A percentile compares a stretch with the other conserved stretches of the same genome.
These are phyloP conservation scores for Lichtheimia ramosa DNA, from an alignment of 371 early-diverging fungal genomes.

Conservation along the genomic window DNA sequence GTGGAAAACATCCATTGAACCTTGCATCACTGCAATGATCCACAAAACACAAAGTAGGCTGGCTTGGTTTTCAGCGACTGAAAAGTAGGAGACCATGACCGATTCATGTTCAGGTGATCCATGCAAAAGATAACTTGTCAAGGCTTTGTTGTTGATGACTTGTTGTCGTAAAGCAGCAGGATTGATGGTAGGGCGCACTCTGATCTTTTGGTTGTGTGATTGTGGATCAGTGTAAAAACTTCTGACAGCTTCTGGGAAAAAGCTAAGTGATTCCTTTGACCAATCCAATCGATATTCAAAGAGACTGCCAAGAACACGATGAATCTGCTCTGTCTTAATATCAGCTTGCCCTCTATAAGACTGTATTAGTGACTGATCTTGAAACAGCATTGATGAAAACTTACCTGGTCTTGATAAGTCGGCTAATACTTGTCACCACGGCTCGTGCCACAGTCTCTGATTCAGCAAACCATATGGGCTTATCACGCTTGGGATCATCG, in stretches of 20 bases:
- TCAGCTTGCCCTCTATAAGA: constrained; percentile 57
- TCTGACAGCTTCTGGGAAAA: constrained; percentile 58
- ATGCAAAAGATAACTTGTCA: constrained; percentile 33
- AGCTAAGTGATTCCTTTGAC: constrained; percentile 52
- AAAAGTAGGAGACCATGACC: constrained; percentile 49
- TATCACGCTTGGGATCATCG: constrained; percentile 62
- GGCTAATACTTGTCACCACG: constrained; percentile 56
- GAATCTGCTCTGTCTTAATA: constrained; percentile 55
- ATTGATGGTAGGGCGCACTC: constrained; percentile 30
- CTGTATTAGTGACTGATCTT: background rate
- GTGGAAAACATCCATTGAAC: constrained; percentile 35
- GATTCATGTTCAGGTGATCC: constrained; percentile 40
- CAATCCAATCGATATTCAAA: constrained; percentile 58
- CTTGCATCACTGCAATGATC: constrained; percentile 50
- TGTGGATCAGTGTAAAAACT: constrained; percentile 42
- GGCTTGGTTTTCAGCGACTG: constrained; percentile 59
- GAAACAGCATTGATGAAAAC: background rate
- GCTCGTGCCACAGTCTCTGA: constrained; percentile 65
- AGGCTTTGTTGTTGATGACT: constrained; percentile 29
- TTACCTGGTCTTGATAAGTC: constrained; percentile 57
- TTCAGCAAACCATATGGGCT: constrained; percentile 66
- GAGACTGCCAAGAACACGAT: constrained; percentile 51
- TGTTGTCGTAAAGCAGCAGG: constrained; percentile 32
- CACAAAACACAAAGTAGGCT: constrained; percentile 70
- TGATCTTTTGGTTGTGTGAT: constrained; percentile 22